Base-by-base conservation (phyloP, 2,329 filamentous ascomycete species). In the Aspergillus jensenii region DNA sequence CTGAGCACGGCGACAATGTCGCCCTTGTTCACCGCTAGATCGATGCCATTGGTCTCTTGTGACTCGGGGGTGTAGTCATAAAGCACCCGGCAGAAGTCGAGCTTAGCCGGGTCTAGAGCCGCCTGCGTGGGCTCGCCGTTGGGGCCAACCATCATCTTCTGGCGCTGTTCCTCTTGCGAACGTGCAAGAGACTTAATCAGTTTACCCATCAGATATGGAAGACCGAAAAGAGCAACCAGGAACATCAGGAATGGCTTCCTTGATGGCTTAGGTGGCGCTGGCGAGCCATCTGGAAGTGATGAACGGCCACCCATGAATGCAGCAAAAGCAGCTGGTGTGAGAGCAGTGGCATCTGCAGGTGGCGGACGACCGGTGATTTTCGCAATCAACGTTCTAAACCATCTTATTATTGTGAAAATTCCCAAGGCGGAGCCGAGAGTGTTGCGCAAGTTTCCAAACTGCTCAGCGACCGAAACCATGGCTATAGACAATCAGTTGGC, bases 201-300 rank as follows among this genome's bases (percentile, higher is more conserved):
- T 79, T 97, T 99, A 77, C 90, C 89, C 93, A 99, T 97, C 49
- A 99, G 82, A 74, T 96, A 99, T 6, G 95, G 95, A 14, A 99
- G 83, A 53, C 95, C 96, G 69, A 99, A 96, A 5, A 96, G 93
- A 17, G 95, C 93, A 44, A 96, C 81, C 60, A 97, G 81, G 81
- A 99, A 99, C 81, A 99, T 93, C 71, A 99, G 84, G 68, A 99
- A 91, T 0, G 95, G 95, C 76, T 98, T 99, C 74, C 90, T 91
- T 71, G 91, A 96, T 17, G 93, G 93, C 67, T 87, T 88, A 4
- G 90, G 79, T 17, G 86, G 81, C 15, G 81, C 82, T 0, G 88
- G 82, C 2, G 85, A 82, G 64, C 90, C 91, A 65, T 91, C 85
- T 12, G 86, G 85, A 70, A 80, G 84, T 65, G 62, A 81, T 5